Evolutionary conservation across 2,329 filamentous ascomycete species (phyloP), one percentile per base, ranked within the genome.

Genomic region (Pyrenochaeta sp.): DNA sequence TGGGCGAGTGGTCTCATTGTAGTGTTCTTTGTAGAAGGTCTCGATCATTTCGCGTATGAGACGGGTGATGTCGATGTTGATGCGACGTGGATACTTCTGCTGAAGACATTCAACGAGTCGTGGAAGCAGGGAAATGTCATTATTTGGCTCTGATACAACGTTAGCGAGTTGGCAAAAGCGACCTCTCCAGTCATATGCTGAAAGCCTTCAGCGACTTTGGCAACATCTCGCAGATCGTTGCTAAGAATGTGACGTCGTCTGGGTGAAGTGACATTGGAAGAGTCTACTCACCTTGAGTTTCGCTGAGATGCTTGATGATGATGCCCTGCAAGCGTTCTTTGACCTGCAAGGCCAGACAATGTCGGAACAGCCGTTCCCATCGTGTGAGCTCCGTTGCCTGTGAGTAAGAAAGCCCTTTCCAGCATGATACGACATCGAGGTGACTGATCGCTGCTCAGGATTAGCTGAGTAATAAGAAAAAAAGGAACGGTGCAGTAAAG

Each of bases 401-500:
- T 5, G 57, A 22, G 12, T 59, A 50, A 3, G 69, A 70, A 3
- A 78, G 48, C 5, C 68, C 66, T 55, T 73, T 78, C 77, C 77
- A 79, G 44, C 69, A 76, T 6, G 72, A 69, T 2, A 74, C 59
- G 5, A 73, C 59, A 50, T 79, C 77, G 27, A 78, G 65, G 54
- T 77, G 72, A 28, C 64, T 69, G 47, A 72, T 52, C 4, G 53
- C 52, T 47, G 53, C 53, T 50, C 5, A 15, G 10, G n/a, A 27
- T 52, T 36, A 61, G 62, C 49, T 19, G 19, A 19, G 19, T 19
- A 19, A 19, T 19, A 19, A 19, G 19, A 19, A 19, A 19, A 19
- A 19, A 1, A 1, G 1, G 19, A 19, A 19, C 19, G 19, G 19
- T 19, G 19, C 19, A 19, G 19, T 19, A 19, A 19, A 19, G 19